A percentile compares a stretch with the other conserved stretches of the same genome.
Conservation (phyloP, 2,329 filamentous ascomycete genomes). For the Cladophialophora exuberans region DNA sequence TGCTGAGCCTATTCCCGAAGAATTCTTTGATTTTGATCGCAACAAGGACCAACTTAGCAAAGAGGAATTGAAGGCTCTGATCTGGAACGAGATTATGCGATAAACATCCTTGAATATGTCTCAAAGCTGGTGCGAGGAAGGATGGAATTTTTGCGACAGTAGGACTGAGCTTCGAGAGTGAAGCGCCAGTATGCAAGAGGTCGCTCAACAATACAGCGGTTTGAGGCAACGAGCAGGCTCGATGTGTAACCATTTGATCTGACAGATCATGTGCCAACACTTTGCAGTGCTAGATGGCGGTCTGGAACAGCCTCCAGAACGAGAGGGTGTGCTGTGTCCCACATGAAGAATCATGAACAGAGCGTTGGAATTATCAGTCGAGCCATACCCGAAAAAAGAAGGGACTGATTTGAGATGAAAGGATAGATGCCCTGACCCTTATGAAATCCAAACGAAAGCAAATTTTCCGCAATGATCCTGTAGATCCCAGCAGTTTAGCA, state of each 20-base stretch:
- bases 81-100: constrained; percentile 95
- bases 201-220: not conserved
- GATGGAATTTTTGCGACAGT: not conserved
- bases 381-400: not conserved
- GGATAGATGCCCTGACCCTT: not conserved
- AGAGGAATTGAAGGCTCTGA: constrained; percentile 93
- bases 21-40: constrained; percentile 99
- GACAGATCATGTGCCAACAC: not conserved
- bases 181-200: not conserved
- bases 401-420: not conserved
- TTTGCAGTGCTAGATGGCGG: not conserved
- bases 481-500: too few relatives aligned
- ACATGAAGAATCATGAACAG: not conserved
- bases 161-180: not conserved
- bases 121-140: not conserved
- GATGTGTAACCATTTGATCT: not conserved
- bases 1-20: constrained; percentile 92
- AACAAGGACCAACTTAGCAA: constrained; percentile 99
- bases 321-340: not conserved
- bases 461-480: not conserved
- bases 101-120: constrained; percentile 35
- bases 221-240: not conserved
- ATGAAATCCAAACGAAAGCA: not conserved
- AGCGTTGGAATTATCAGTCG: not conserved
- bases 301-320: not conserved